Evolutionary conservation across 371 early-diverging fungal genomes (phyloP), one percentile per base, ranked within the genome.

Genomic region (Enteropsectra breve): DNA sequence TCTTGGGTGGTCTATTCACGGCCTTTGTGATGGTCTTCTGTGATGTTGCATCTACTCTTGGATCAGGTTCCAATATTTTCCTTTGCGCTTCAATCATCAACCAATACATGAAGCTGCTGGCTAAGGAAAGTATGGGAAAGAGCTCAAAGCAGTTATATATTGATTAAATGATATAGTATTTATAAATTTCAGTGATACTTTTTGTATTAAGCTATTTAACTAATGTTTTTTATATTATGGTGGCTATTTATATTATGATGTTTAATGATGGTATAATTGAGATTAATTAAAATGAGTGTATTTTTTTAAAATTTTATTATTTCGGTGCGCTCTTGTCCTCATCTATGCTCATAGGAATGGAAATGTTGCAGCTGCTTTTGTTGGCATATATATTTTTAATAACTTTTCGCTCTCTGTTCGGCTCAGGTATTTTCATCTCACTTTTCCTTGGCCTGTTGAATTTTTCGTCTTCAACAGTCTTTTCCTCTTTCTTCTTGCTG

Each of bases 41-140:
- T 50, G 94, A 97, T 83, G 83, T 97, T 70, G 53, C 80, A 48
- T 84, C 84, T 56, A 84, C 85, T 28, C 84, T 96, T 80, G 99
- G 98, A 33, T 90, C 93, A 46, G 99, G 99, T 36, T 92, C 95
- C 37, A 97, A 97, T 85, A 96, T 98, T 69, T 83, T 98, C 78
- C 79, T 98, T 65, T 90, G 93, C 60, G 96, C 94, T 32, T 94
- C 94, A 54, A 95, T 95, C 72, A 92, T 98, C 77, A 94, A 94
- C 85, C 93, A 96, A 77, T 79, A 78, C 63, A 74, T 69, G 47
- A 79, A 78, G 56, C 30, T 78, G 26, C 75, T 79, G 56, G 70
- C 73, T 24, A 80, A 78, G 47, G 80, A 80, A 50, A 54, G 66
- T 32, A 68, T 54, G 37, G 40, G 34, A n/a, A 66, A 65, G 29